A percentile compares a stretch with the other conserved stretches of the same genome.
Evolutionary conservation across 805 yeast species (phyloP).

Genomic region (Clavispora fructus): DNA sequence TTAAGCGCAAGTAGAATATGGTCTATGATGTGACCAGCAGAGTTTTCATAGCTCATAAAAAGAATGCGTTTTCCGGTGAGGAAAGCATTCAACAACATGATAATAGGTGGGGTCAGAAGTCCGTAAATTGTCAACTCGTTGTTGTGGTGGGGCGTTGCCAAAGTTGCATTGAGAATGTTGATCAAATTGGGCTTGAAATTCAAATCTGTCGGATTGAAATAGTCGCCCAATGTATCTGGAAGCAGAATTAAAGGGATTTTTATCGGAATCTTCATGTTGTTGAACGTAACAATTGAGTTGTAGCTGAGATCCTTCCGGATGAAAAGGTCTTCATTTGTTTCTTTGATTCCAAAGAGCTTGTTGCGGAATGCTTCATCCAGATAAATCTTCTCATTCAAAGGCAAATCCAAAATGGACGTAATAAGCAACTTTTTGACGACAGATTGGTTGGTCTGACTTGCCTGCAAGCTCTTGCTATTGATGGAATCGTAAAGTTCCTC

Average conservation of each 20-base stretch:
- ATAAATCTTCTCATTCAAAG: constrained; percentile 37
- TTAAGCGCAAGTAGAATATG: constrained; percentile 34
- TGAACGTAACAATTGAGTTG: constrained; percentile 34
- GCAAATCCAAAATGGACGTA: constrained; percentile 39
- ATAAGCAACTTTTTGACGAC: constrained; percentile 33
- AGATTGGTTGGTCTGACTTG: constrained; percentile 18
- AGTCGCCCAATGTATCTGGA: constrained; percentile 41
- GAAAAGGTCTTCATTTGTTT: constrained; percentile 28
- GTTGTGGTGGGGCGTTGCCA: constrained; percentile 31
- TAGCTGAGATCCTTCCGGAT: constrained; percentile 40
- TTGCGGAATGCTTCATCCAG: constrained; percentile 34
- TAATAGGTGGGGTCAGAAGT: constrained; percentile 43
- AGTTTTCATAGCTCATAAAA: constrained; percentile 35
- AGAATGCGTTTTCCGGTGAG: constrained; percentile 37
- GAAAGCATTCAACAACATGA: constrained; percentile 31
- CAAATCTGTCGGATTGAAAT: constrained; percentile 41
- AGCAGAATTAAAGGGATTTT: constrained; percentile 37
- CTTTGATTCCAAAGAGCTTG: constrained; percentile 26
- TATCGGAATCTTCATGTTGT: constrained; percentile 40
- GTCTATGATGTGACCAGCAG: constrained; percentile 39
- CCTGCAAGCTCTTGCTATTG: constrained; percentile 26
- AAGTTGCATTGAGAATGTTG: constrained; percentile 27
- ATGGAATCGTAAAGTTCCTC: constrained; percentile 27
- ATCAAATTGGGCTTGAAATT: constrained; percentile 36
- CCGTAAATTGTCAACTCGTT: constrained; percentile 52